Evolutionary conservation across 2,329 filamentous ascomycete genomes (phyloP).

Genomic region (Annulohypoxylon truncatum): DNA sequence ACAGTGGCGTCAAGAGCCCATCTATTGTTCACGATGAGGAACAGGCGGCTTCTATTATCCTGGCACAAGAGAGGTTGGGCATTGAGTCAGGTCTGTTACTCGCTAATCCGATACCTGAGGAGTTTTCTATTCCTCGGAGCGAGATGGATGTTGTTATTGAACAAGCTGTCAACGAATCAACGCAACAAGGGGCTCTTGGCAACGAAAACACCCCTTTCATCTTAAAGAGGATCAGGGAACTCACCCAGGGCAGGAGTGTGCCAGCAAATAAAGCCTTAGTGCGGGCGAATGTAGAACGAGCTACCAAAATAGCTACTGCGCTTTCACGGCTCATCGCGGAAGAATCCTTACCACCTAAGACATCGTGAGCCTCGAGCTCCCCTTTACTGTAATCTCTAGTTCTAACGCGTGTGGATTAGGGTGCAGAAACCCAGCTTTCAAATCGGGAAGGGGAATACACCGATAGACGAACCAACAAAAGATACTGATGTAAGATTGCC

Average conservation of each 20-base stretch:
- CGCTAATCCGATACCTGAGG: conserved; percentile 85
- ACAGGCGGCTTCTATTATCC: conserved; percentile 90
- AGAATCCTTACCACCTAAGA: conserved; percentile 39
- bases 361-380: conserved; percentile 48
- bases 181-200: conserved; percentile 74
- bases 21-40: conserved; percentile 77
- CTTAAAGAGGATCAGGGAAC: conserved; percentile 79
- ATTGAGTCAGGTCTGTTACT: conserved; percentile 86
- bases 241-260: conserved; percentile 78
- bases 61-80: conserved; percentile 77
- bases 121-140: conserved; percentile 74
- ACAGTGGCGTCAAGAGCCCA: conserved; percentile 86
- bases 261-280: conserved; percentile 77
- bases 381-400: conserved; percentile 9
- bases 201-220: conserved; percentile 88
- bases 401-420: conserved; percentile 44
- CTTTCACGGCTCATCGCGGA: conserved; percentile 59
- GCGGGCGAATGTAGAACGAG: conserved; percentile 64
- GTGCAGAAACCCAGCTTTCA: conserved; percentile 30
- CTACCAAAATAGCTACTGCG: conserved; percentile 66
- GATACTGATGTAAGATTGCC: conserved; percentile 41
- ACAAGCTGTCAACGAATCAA: conserved; percentile 73
- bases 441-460: conserved; percentile 23
- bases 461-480: conserved; percentile 25
- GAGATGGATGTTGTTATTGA: conserved; percentile 78